Base-by-base conservation (phyloP, 768 basidiomycete species). In the Boletus reticulatus region DNA sequence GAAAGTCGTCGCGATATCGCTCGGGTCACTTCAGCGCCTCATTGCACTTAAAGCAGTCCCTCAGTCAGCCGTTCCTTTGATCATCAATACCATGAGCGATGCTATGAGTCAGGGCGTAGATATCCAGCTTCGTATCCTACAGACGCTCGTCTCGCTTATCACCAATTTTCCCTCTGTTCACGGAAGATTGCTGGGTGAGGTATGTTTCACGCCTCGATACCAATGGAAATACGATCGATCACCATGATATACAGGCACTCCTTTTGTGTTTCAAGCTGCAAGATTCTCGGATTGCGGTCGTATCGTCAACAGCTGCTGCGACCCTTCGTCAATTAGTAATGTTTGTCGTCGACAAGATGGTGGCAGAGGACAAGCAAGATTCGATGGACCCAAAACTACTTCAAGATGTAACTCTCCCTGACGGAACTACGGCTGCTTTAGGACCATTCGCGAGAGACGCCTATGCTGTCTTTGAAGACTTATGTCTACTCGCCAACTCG, bases 261-360 rank as follows among this genome's bases (percentile, higher is more conserved):
- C 74, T 96, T n/a, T 74, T 98, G 9, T 98, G 94, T 66, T 98
- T 98, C 80, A 93, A 87, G 69, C 75, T 98, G 24, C 94, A 98
- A 71, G 97, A 98, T 56, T 95, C 93, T 1, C 86, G 92, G 59
- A 97, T 95, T 22, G 90, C 94, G 0, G 96, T 98, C 24, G 96
- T 99, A 8, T 96, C 94, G 4, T 95, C 93, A 0, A 98, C 97
- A 4, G 96, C 96, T 2, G 95, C 95, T 4, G 97, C 97, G 0
- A 98, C 95, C 0, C 81, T 98, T 5, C 87, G 95, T 3, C 96
- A 98, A 68, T 80, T 98, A 2, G 92, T 98, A 43, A 98, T 99
- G 95, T 92, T 98, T 61, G 87, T 98, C 17, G 91, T 98, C 43
- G 97, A 99, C 73, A 94, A 96, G 67, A 90, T 98, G 71, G 83